phyloP scores from a whole-genome alignment of 192 early-diverging fungal species.

The Coemansia sp. region DNA sequence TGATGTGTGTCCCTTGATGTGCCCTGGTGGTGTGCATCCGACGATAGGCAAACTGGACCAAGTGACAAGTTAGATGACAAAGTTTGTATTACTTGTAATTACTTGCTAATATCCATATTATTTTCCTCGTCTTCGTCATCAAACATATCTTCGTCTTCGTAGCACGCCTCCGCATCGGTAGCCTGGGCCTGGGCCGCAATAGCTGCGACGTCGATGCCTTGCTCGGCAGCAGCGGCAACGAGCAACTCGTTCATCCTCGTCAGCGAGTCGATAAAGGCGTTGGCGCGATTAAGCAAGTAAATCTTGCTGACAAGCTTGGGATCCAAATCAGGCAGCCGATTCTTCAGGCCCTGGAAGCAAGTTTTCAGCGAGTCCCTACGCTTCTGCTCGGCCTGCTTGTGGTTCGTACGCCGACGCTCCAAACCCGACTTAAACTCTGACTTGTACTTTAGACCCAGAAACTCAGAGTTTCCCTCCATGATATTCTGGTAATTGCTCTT shows the following conservation, averaged over 20 bases:
- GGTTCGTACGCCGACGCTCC: conserved; percentile 81
- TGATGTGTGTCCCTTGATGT: no score
- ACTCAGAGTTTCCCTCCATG: conserved; percentile 82
- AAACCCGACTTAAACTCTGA: conserved; percentile 75
- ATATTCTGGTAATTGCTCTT: conserved; percentile 89
- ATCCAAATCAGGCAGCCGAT: conserved; percentile 68
- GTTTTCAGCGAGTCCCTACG: conserved; percentile 90
- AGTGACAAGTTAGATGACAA: no score
- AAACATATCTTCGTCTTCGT: neutral
- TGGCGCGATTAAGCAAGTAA: conserved; percentile 69
- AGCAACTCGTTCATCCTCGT: conserved; percentile 16
- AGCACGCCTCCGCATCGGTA: conserved; percentile 5
- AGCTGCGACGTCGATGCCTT: conserved; percentile 26
- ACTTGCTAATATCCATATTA: neutral
- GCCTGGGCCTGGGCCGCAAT: conserved; percentile 39
- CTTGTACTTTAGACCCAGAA: conserved; percentile 73
- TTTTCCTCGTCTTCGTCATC: neutral
- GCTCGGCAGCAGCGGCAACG: conserved; percentile 7
- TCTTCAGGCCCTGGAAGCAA: conserved; percentile 80
- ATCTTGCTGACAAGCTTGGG: conserved; percentile 90
- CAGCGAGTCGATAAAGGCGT: conserved; percentile 59
- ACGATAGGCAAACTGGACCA: no score
- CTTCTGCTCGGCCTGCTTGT: conserved; percentile 97
- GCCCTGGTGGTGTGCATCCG: no score
- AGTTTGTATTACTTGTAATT: neutral